These are phyloP conservation scores for Colletotrichum graminicola DNA, from an alignment of 2,329 filamentous ascomycete species.

Conservation along the genomic window DNA sequence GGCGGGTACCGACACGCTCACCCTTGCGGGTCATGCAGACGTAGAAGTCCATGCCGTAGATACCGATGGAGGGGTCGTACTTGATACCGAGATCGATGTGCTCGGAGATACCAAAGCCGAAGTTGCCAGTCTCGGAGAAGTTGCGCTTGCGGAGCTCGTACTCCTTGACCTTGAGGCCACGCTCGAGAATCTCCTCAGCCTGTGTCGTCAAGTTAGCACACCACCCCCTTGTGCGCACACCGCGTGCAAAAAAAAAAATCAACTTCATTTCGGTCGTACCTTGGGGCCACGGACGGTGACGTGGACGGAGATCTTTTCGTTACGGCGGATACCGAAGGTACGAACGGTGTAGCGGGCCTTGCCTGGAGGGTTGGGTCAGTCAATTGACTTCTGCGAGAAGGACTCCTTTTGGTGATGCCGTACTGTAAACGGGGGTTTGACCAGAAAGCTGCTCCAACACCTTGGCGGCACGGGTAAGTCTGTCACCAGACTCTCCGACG, in stretches of 20 bases:
- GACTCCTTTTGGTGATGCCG: slow-evolving; percentile 50
- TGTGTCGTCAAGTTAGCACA: slow-evolving; percentile 46
- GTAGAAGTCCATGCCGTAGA: slow-evolving; percentile 99
- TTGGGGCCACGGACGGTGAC: slow-evolving; percentile 98
- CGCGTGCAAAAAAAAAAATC: neutral
- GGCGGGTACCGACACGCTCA: slow-evolving; percentile 96
- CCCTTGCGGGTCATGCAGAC: slow-evolving; percentile 99
- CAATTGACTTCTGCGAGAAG: slow-evolving; percentile 23
- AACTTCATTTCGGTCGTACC: slow-evolving; percentile 50
- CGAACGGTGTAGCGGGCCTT: slow-evolving; percentile 99
- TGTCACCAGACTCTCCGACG: slow-evolving; percentile 99
- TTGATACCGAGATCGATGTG: slow-evolving; percentile 99
- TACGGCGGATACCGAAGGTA: slow-evolving; percentile 99
- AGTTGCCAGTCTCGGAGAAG: slow-evolving; percentile 99
- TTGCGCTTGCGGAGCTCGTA: slow-evolving; percentile 99
- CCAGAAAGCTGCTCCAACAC: slow-evolving; percentile 99
- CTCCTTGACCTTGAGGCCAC: slow-evolving; percentile 99
- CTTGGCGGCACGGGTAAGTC: slow-evolving; percentile 99
- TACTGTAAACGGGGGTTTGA: slow-evolving; percentile 99
- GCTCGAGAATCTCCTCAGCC: slow-evolving; percentile 99
- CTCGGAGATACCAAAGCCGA: slow-evolving; percentile 99
- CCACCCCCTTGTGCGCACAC: neutral
- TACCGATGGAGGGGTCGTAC: slow-evolving; percentile 98
- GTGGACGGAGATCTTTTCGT: slow-evolving; percentile 99
- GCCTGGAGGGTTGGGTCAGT: slow-evolving; percentile 65